Evolutionary conservation across 495 filamentous ascomycete species (phyloP).

Genomic region (Elaphomyces granulatus): DNA sequence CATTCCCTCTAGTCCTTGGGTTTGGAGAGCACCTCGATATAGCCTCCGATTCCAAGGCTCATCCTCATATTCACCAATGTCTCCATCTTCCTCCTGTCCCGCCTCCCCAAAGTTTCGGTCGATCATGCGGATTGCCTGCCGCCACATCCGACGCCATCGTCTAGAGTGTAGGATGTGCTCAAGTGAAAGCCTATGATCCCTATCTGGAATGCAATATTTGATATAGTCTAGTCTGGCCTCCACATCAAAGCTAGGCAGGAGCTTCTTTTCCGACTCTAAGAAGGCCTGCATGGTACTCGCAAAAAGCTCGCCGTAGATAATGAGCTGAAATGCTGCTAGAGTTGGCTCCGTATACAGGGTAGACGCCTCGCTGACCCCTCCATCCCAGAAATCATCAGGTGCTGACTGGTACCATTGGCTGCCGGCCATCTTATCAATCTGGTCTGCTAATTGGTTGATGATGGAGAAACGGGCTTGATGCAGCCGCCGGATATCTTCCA

Average conservation of each 20-base stretch:
- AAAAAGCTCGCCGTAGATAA: slow-evolving; percentile 28
- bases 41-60: slow-evolving; percentile 49
- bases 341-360: slow-evolving; percentile 18
- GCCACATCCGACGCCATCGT: slow-evolving; percentile 12
- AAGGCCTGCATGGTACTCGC: slow-evolving; percentile 14
- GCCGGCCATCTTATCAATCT: slow-evolving; percentile 21
- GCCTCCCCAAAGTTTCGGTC: too few species aligned
- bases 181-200: slow-evolving; percentile 2
- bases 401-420: slow-evolving; percentile 18
- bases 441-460: slow-evolving; percentile 20
- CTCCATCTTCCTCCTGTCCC: too few species aligned
- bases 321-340: slow-evolving; percentile 17
- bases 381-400: slow-evolving; percentile 20
- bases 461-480: slow-evolving; percentile 18
- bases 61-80: too few species aligned
- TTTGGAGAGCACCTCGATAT: slow-evolving; percentile 51
- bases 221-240: slow-evolving; percentile 21
- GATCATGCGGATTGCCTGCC: slow-evolving; percentile 2
- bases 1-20: slow-evolving; percentile 49
- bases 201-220: slow-evolving; percentile 24
- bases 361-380: slow-evolving; percentile 17
- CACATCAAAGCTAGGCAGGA: slow-evolving; percentile 6
- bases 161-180: slow-evolving; percentile 8
- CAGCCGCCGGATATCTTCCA: slow-evolving; percentile 21
- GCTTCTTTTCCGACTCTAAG: too few species aligned